Base-by-base conservation (phyloP, 2,329 filamentous ascomycete species). In the Penicillium sumatraense region DNA sequence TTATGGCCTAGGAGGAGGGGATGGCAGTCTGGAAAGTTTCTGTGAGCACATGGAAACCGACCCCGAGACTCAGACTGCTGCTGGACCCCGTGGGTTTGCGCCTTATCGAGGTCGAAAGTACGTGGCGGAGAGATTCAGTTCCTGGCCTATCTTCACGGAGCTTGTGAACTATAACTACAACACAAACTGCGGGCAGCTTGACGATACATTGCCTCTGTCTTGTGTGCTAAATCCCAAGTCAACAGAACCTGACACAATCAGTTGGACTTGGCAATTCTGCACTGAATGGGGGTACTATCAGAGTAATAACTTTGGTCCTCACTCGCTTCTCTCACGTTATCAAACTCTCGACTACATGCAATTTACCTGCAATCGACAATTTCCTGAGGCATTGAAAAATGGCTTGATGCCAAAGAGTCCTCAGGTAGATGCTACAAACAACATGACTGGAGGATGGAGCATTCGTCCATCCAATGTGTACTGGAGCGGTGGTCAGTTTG, bases 261-360 rank as follows among this genome's bases (percentile, higher is more conserved):
- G 69, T 47, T 82, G 79, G 79, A 75, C 69, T 1, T 83, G 80
- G 79, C 80, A 83, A 61, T 80, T 78, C 62, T 84, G 81, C 66
- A 80, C 76, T 2, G 74, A 83, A 63, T 82, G 77, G 76, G 81
- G 81, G 9, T 83, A 72, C 66, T 80, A 77, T 63, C 78, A 81
- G 63, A 72, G 72, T 49, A 75, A 78, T 29, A 83, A 83, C 60
- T 64, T 77, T 1, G 79, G 80, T n/a, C 63, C 70, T 16, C 73
- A 78, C 53, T 75, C 79, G 31, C 67, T 84, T 8, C 68, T 80
- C 23, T 81, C 79, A 14, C 74, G 72, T 29, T 81, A 76, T 60
- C 78, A 81, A 59, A 75, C 74, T 16, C 70, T 80, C 11, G 55
- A 72, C 7, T 77, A 80, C 60, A 71, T 76, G 53, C 71, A 75